phyloP scores from a whole-genome alignment of 2,329 filamentous ascomycete genomes.

The Exserohilum turcica region DNA sequence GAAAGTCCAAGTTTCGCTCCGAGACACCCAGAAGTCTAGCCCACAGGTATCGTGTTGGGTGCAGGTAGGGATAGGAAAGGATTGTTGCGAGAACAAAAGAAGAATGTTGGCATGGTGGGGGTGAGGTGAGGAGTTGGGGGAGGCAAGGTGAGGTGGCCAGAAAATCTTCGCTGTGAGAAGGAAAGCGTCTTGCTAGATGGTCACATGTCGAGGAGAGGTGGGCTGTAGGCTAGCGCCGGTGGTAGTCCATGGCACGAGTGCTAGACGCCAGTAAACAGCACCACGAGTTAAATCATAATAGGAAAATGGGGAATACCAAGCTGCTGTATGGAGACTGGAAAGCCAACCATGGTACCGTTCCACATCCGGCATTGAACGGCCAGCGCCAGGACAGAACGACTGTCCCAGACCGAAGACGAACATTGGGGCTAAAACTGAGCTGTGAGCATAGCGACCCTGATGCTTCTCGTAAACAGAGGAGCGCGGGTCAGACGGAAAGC shows the following conservation, averaged over 20 bases:
- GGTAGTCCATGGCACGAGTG: slow-evolving; percentile 10
- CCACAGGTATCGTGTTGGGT: not conserved
- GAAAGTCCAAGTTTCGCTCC: not conserved
- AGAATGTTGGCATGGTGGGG: not conserved
- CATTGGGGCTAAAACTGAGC: slow-evolving; percentile 11
- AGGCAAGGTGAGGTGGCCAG: not conserved
- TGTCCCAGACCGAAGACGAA: slow-evolving; percentile 8
- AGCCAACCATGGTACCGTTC: slow-evolving; percentile 29
- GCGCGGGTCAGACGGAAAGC: slow-evolving; percentile 6
- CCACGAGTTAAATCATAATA: slow-evolving; percentile 26
- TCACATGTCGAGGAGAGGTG: slow-evolving; percentile 5
- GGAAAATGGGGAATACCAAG: slow-evolving; percentile 33
- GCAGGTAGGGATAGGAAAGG: not conserved
- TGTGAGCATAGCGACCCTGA: slow-evolving; percentile 13
- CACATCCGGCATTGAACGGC: slow-evolving; percentile 21
- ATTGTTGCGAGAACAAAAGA: not conserved
- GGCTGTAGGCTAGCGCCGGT: slow-evolving; percentile 2
- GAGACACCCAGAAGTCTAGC: not conserved
- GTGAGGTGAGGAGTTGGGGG: not conserved
- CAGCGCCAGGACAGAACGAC: slow-evolving; percentile 8
- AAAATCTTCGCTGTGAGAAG: not conserved
- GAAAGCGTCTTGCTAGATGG: not conserved
- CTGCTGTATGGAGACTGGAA: slow-evolving; percentile 26
- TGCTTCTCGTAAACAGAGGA: slow-evolving; percentile 4
- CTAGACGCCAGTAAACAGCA: slow-evolving; percentile 36